Base-by-base conservation (phyloP, 768 basidiomycete species). In the Lactarius psammicola region DNA sequence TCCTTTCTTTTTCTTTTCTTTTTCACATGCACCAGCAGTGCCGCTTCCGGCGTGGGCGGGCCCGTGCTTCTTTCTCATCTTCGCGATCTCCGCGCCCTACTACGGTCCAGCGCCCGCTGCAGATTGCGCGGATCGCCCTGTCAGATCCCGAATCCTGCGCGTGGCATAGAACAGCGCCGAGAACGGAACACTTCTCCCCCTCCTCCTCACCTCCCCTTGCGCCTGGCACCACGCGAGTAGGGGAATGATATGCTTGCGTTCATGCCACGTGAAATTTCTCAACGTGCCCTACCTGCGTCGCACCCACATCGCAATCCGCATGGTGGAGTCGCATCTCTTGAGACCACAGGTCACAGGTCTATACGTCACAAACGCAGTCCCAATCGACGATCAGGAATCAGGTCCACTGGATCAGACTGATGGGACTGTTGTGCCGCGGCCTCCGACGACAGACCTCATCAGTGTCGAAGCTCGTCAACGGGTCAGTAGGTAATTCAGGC, bases 41-140 rank as follows among this genome's bases (percentile, higher is more conserved):
- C 61, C 62, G 57, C 57, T 54, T 44, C 66, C 66, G 40, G 62
- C 42, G 56, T 67, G 34, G 44, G 57, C 66, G 66, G 61, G 40
- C 23, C 57, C 66, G 49, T 36, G 33, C 66, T 59, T 63, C 65
- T 62, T 36, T 23, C 54, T 55, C 61, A 63, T 67, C 66, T 42
- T 63, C 62, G 56, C 42, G 62, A 67, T 67, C 62, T 18, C 28
- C 66, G 57, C 65, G 56, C 49, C 57, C 31, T 13, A 28, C 49
- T 51, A n/a, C 23, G 23, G 20, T n/a, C 36, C 15, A 9, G 59
- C 42, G 60, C 36, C 13, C 18, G 51, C 18, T 59, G 66, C 66
- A 63, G 62, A 63, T 67, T 67, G 57, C 57, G 62, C 66, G 56
- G 66, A 67, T 67, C 66, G 33, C 28, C 31, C 49, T 44, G 38